These are phyloP conservation scores for Dendrothele bispora DNA, from an alignment of 768 basidiomycete species.

Conservation along the genomic window DNA sequence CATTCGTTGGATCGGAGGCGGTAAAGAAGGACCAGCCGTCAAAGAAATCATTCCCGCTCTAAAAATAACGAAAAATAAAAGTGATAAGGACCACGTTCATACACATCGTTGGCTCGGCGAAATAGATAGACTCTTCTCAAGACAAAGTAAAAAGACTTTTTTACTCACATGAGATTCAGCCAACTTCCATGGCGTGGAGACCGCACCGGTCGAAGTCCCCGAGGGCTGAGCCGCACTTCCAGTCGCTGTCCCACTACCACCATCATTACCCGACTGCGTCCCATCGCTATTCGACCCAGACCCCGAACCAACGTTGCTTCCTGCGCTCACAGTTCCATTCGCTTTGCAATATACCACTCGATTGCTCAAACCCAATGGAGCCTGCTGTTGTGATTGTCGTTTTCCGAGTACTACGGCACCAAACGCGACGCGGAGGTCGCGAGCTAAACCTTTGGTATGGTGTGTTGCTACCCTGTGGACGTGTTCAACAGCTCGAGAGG, in stretches of 20 bases:
- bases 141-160: neutral
- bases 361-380: conserved; percentile 5
- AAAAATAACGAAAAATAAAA: conserved; percentile 8
- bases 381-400: neutral
- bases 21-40: conserved; percentile 78
- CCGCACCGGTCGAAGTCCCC: conserved; percentile 18
- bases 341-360: conserved; percentile 46
- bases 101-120: too few relatives aligned
- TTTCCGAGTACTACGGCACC: conserved; percentile 45
- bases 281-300: conserved; percentile 8
- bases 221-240: conserved; percentile 11
- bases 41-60: conserved; percentile 77
- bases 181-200: conserved; percentile 59
- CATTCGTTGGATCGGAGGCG: conserved; percentile 73
- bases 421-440: conserved; percentile 70
- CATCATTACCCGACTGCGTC: conserved; percentile 15
- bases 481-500: conserved; percentile 41
- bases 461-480: conserved; percentile 56
- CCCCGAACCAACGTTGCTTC: too few relatives aligned
- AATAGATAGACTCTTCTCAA: too few relatives aligned
- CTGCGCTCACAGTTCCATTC: conserved; percentile 20
- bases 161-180: conserved; percentile 58
- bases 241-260: conserved; percentile 16
- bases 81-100: conserved; percentile 3
- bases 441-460: conserved; percentile 61